phyloP scores from a whole-genome alignment of 176 grass and related monocot genomes.

The Tillandsia leiboldiana region DNA sequence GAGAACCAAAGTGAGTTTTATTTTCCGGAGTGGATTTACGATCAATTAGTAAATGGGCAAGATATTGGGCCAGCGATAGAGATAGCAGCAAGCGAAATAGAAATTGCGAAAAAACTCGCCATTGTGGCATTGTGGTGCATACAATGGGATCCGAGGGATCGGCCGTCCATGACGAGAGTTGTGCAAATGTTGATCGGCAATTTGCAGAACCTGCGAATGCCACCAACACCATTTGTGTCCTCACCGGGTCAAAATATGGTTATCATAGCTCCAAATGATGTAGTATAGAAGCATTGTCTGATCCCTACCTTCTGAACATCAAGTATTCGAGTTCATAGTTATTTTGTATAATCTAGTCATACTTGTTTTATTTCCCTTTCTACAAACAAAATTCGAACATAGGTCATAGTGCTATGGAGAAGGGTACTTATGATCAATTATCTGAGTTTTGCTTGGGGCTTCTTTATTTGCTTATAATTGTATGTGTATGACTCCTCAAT shows the following conservation, averaged over 20 bases:
- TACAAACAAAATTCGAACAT: too few species aligned
- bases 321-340: too few species aligned
- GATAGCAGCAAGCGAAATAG: not conserved
- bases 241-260: not conserved
- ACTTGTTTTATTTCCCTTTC: too few species aligned
- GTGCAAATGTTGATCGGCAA: slow-evolving; percentile 19
- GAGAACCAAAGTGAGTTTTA: not conserved
- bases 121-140: slow-evolving; percentile 17
- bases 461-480: too few species aligned
- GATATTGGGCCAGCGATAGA: not conserved
- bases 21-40: slow-evolving; percentile 5
- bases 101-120: not conserved
- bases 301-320: too few species aligned
- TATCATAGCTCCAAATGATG: not conserved
- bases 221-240: slow-evolving; percentile 12
- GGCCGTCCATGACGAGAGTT: slow-evolving; percentile 24
- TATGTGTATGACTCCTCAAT: too few species aligned
- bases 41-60: not conserved
- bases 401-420: too few species aligned
- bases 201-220: slow-evolving; percentile 13
- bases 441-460: too few species aligned
- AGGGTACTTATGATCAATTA: too few species aligned
- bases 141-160: slow-evolving; percentile 22
- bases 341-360: too few species aligned
- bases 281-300: not conserved